These are phyloP conservation scores for Aspergillus puulaauensis DNA, from an alignment of 2,329 filamentous ascomycete genomes.

Conservation along the genomic window DNA sequence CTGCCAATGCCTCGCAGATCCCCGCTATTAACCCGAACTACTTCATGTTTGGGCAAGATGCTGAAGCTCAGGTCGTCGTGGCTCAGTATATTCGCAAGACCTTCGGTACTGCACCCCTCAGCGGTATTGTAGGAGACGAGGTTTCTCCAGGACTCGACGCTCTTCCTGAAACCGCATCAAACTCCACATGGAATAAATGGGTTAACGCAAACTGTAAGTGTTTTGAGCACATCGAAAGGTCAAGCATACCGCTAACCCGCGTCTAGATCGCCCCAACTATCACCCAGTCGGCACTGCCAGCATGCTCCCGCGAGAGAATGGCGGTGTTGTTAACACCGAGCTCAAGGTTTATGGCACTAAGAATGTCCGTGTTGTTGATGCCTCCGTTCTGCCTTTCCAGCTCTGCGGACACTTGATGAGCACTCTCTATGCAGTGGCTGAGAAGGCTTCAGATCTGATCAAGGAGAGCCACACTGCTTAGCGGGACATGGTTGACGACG, in stretches of 20 bases:
- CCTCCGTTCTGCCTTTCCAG: slow-evolving; percentile 16
- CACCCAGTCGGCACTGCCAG: slow-evolving; percentile 9
- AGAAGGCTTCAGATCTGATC: slow-evolving; percentile 13
- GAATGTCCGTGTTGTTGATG: slow-evolving; percentile 17
- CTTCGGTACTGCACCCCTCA: background rate
- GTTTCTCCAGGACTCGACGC: slow-evolving; percentile 20
- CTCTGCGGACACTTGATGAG: slow-evolving; percentile 14
- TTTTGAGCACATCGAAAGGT: background rate
- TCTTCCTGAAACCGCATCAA: slow-evolving; percentile 21
- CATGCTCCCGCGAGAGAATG: slow-evolving; percentile 9
- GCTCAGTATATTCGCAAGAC: slow-evolving; percentile 16
- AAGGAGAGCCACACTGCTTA: background rate
- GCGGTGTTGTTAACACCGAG: slow-evolving; percentile 2
- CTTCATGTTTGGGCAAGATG: slow-evolving; percentile 26
- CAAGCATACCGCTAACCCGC: background rate
- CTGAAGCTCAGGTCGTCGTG: slow-evolving; percentile 20
- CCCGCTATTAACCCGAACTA: slow-evolving; percentile 29
- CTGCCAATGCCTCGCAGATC: slow-evolving; percentile 16
- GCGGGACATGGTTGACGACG: background rate
- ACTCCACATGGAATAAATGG: slow-evolving; percentile 25
- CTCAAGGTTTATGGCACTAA: slow-evolving; percentile 8
- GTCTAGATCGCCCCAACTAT: slow-evolving; percentile 4
- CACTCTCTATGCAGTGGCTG: slow-evolving; percentile 16
- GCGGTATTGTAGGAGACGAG: slow-evolving; percentile 22
- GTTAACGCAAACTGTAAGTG: slow-evolving; percentile 25